Conservation (phyloP, 192 early-diverging fungal species). For the Entrophospora sp. region DNA sequence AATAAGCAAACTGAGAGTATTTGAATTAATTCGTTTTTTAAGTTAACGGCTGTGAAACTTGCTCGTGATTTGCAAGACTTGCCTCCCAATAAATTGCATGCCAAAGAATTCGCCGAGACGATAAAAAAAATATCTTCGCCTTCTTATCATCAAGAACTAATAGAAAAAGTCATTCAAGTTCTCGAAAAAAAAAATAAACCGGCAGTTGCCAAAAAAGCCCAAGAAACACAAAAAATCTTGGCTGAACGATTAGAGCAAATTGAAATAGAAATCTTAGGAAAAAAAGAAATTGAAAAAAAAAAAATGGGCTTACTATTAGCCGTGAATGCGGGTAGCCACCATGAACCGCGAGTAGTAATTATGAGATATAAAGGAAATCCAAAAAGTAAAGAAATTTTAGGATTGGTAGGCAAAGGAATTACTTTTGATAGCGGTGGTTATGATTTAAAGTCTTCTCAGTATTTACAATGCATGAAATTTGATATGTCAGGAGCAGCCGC, state of each 20-base stretch:
- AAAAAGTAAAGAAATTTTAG: conserved; percentile 46
- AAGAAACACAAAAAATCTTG: no score
- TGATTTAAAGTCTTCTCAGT: conserved; percentile 73
- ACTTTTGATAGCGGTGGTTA: conserved; percentile 84
- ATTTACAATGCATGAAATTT: conserved; percentile 90
- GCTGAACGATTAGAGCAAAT: background rate
- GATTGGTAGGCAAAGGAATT: conserved; percentile 87
- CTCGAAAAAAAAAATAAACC: no score
- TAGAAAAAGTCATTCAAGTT: no score
- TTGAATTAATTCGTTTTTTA: background rate
- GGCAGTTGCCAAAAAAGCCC: no score
- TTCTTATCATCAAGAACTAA: no score
- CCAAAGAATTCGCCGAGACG: background rate
- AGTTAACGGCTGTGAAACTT: background rate
- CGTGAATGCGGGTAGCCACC: background rate
- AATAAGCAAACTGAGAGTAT: background rate
- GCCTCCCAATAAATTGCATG: background rate
- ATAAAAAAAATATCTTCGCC: background rate
- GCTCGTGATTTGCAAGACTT: background rate
- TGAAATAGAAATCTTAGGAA: background rate
- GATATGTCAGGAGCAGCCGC: conserved; percentile 90
- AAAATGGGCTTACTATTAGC: background rate
- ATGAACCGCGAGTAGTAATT: background rate
- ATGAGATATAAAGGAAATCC: conserved; percentile 38
- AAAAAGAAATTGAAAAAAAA: conserved; percentile 3